These are phyloP conservation scores for Globisporangium iwayamae DNA, from an alignment of 352 stramenopile genomes.

Conservation along the genomic window DNA sequence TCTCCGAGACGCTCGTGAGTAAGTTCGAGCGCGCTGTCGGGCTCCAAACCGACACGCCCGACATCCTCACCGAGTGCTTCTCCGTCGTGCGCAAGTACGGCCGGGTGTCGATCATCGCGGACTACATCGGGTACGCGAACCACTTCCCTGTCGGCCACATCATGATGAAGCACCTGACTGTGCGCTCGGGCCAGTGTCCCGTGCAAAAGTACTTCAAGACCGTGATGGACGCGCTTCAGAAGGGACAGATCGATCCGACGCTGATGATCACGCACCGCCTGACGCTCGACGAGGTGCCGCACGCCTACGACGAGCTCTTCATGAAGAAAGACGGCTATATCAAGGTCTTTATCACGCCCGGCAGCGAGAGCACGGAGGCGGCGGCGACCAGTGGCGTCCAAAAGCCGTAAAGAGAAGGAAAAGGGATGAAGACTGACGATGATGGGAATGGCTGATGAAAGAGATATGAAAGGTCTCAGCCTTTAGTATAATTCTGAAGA, in stretches of 20 bases:
- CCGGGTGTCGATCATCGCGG: slow-evolving; percentile 25
- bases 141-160: slow-evolving; percentile 42
- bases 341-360: slow-evolving; percentile 29
- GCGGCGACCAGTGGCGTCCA: not conserved
- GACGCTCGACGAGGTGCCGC: slow-evolving; percentile 1
- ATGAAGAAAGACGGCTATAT: slow-evolving; percentile 27
- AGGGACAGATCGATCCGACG: slow-evolving; percentile 40
- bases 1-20: slow-evolving; percentile 38
- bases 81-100: slow-evolving; percentile 32
- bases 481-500: too few species aligned
- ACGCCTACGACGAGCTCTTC: slow-evolving; percentile 28
- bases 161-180: slow-evolving; percentile 43
- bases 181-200: slow-evolving; percentile 32
- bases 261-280: slow-evolving; percentile 47
- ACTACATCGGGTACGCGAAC: slow-evolving; percentile 30
- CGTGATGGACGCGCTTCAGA: slow-evolving; percentile 19
- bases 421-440: too few species aligned
- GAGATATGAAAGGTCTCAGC: too few species aligned
- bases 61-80: slow-evolving; percentile 58
- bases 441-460: too few species aligned
- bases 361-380: not conserved
- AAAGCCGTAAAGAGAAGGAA: not conserved
- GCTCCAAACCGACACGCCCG: slow-evolving; percentile 35
- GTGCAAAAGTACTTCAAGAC: slow-evolving; percentile 35
- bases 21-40: slow-evolving; percentile 9